Percentiles rank a stretch among this genome's conserved stretches.
Conservation (phyloP, 73 alveolate genomes). For the Paramecium biaurelia region DNA sequence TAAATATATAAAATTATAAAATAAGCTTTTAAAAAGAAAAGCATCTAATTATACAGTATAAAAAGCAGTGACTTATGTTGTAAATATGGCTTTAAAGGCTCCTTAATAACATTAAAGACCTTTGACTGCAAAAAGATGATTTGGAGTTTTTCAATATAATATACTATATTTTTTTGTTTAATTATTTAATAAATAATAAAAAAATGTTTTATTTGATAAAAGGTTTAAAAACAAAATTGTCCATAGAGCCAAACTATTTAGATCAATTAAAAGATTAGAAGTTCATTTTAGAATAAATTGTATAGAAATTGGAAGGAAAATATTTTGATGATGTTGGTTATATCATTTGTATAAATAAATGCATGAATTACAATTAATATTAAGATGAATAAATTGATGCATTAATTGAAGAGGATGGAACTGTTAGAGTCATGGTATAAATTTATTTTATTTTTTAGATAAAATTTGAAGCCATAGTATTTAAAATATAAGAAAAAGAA, state of each 20-base stretch:
- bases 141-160: not conserved
- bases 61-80: conserved; percentile 15
- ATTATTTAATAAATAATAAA: not conserved
- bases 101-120: not conserved
- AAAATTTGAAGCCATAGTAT: conserved; percentile 17
- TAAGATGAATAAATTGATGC: not conserved
- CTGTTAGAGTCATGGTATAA: not conserved
- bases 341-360: conserved; percentile 11
- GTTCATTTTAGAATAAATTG: conserved; percentile 18
- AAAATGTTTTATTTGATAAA: not conserved
- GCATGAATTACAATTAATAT: not conserved
- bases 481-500: not conserved
- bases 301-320: conserved; percentile 40
- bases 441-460: not conserved
- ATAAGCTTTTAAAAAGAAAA: not conserved
- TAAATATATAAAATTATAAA: not conserved
- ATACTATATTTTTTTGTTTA: not conserved
- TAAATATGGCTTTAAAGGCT: not conserved
- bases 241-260: conserved; percentile 34
- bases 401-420: conserved; percentile 53
- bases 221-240: conserved; percentile 8
- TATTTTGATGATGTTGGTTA: conserved; percentile 20
- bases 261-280: conserved; percentile 35
- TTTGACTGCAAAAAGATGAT: conserved; percentile 36
- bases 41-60: conserved; percentile 21